Percentiles rank a stretch among this genome's conserved stretches.
Evolutionary conservation across 2,329 filamentous ascomycete species (phyloP).

Genomic region (Ilyonectria destructans): DNA sequence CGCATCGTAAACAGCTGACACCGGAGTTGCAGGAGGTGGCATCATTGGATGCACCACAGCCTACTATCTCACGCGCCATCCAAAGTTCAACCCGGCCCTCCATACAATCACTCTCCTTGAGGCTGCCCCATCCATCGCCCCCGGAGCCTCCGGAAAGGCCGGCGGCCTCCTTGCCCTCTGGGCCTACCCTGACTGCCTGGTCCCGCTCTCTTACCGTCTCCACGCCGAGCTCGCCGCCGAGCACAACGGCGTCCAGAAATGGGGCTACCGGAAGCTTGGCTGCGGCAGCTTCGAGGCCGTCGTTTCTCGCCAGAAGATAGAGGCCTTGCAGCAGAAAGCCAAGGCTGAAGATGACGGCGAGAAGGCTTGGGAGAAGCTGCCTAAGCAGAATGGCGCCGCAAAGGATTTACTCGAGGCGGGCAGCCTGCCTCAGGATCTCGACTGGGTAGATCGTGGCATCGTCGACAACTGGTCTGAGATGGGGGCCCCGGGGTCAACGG

Average conservation of each 20-base stretch:
- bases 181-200: conserved; percentile 90
- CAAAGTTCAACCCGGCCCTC: conserved; percentile 80
- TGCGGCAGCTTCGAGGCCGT: conserved; percentile 74
- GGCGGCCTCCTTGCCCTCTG: conserved; percentile 91
- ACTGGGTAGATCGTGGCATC: conserved; percentile 84
- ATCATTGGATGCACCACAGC: conserved; percentile 94
- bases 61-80: conserved; percentile 91
- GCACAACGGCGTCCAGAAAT: conserved; percentile 82
- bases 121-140: conserved; percentile 84
- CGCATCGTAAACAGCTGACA: conserved; percentile 30
- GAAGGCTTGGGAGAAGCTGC: conserved; percentile 74
- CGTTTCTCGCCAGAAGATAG: conserved; percentile 55
- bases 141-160: conserved; percentile 95
- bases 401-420: conserved; percentile 67
- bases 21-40: conserved; percentile 77
- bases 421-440: conserved; percentile 81
- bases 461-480: conserved; percentile 85
- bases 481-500: conserved; percentile 77
- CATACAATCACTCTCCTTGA: conserved; percentile 91
- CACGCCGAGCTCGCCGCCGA: conserved; percentile 89
- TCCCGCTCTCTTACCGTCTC: conserved; percentile 87
- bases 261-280: conserved; percentile 88
- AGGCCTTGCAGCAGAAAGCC: conserved; percentile 49
- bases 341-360: conserved; percentile 40
- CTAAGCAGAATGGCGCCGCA: conserved; percentile 71